These are phyloP conservation scores for Avena eriantha DNA, from an alignment of 176 grass and related monocot genomes.

Conservation along the genomic window DNA sequence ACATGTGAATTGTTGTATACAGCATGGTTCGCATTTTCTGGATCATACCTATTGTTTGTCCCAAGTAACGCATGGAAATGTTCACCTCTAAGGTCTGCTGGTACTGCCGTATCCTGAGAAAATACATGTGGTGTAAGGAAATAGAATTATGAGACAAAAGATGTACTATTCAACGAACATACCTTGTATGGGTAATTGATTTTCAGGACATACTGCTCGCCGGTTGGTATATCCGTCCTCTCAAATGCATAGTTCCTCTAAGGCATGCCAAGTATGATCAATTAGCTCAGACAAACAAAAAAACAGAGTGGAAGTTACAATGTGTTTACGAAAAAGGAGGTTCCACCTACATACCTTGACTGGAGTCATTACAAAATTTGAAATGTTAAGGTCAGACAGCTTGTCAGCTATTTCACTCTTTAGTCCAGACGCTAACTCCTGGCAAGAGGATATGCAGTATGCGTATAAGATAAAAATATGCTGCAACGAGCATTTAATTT, in stretches of 20 bases:
- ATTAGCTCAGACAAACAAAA: slow-evolving; percentile 22
- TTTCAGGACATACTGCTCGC: slow-evolving; percentile 97
- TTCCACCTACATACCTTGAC: slow-evolving; percentile 73
- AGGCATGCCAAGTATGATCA: slow-evolving; percentile 38
- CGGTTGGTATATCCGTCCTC: slow-evolving; percentile 73
- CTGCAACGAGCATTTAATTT: slow-evolving; percentile 13
- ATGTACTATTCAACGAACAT: slow-evolving; percentile 14
- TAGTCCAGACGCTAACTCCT: slow-evolving; percentile 83
- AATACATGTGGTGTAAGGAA: slow-evolving; percentile 20
- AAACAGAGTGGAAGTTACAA: neutral
- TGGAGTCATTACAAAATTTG: slow-evolving; percentile 86
- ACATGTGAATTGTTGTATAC: slow-evolving; percentile 2
- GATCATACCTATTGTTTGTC: slow-evolving; percentile 75
- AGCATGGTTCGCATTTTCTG: neutral
- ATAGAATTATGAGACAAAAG: slow-evolving; percentile 22
- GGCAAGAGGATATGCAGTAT: slow-evolving; percentile 43
- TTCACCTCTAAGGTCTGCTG: slow-evolving; percentile 79
- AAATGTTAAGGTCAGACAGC: slow-evolving; percentile 84
- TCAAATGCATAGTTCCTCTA: slow-evolving; percentile 99
- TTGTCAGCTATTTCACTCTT: slow-evolving; percentile 88
- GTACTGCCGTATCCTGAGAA: slow-evolving; percentile 75
- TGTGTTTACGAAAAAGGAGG: slow-evolving; percentile 1
- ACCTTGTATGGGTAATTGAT: slow-evolving; percentile 97
- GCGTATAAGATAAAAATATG: slow-evolving; percentile 38
- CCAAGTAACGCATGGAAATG: slow-evolving; percentile 91